These are phyloP conservation scores for Geotrichum siamense DNA, from an alignment of 1,139 yeast species.

Conservation along the genomic window DNA sequence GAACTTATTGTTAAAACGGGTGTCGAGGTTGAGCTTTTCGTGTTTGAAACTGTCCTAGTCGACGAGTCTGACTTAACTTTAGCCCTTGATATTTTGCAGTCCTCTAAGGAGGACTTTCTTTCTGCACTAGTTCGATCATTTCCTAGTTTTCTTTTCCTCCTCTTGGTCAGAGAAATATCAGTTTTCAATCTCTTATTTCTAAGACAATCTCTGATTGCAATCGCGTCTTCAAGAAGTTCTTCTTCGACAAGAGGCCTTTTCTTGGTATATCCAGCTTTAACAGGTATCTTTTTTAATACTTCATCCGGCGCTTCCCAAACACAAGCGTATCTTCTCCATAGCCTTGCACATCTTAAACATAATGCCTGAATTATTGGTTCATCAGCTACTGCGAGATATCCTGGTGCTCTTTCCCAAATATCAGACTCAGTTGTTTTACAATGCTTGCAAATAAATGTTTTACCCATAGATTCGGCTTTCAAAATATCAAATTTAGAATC, in stretches of 20 bases:
- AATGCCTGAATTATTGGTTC: slow-evolving; percentile 45
- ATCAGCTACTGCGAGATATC: slow-evolving; percentile 41
- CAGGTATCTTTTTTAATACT: slow-evolving; percentile 43
- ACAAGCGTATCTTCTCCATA: slow-evolving; percentile 89
- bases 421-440: slow-evolving; percentile 50
- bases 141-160: no score
- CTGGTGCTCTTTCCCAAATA: slow-evolving; percentile 71
- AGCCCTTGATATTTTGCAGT: no score
- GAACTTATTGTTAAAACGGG: no score
- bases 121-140: no score
- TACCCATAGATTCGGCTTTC: slow-evolving; percentile 38
- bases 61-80: no score
- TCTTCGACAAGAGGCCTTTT: slow-evolving; percentile 51
- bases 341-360: slow-evolving; percentile 77
- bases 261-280: slow-evolving; percentile 19
- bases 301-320: slow-evolving; percentile 82
- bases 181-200: no score
- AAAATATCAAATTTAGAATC: slow-evolving; percentile 60
- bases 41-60: no score
- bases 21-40: no score
- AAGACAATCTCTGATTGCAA: no score
- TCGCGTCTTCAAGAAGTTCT: slow-evolving; percentile 65
- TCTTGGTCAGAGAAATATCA: no score
- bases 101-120: no score
- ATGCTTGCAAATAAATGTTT: slow-evolving; percentile 52